Percentiles rank a stretch among this genome's conserved stretches.
These are phyloP conservation scores for Dacryopinax spathularia DNA, from an alignment of 768 basidiomycete genomes.

Conservation along the genomic window DNA sequence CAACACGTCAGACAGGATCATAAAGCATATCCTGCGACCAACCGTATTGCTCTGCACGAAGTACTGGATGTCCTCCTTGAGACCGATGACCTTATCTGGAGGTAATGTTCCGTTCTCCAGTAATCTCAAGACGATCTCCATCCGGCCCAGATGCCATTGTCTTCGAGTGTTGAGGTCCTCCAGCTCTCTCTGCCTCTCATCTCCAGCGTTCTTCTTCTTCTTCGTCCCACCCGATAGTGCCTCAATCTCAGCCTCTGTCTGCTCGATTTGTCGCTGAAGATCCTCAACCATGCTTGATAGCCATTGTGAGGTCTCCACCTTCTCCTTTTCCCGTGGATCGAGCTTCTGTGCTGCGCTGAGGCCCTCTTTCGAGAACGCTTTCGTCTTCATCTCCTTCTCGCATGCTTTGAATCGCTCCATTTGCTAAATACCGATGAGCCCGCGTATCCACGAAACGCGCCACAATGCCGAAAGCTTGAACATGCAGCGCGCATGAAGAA, in stretches of 20 bases:
- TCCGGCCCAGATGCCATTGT: slow-evolving; percentile 84
- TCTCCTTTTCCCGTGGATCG: slow-evolving; percentile 95
- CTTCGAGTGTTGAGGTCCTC: slow-evolving; percentile 84
- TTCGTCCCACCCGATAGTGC: slow-evolving; percentile 53
- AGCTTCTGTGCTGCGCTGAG: slow-evolving; percentile 85
- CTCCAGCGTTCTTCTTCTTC: slow-evolving; percentile 66
- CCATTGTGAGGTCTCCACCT: slow-evolving; percentile 73
- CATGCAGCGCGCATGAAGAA: background rate
- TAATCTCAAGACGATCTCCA: slow-evolving; percentile 85
- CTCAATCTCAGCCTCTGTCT: slow-evolving; percentile 90
- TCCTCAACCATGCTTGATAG: slow-evolving; percentile 80
- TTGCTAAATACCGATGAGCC: slow-evolving; percentile 48
- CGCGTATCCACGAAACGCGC: background rate
- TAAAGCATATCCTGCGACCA: slow-evolving; percentile 26
- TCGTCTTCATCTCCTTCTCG: slow-evolving; percentile 99
- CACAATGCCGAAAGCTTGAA: slow-evolving; percentile 2
- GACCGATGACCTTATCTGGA: slow-evolving; percentile 59
- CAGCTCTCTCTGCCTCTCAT: slow-evolving; percentile 66
- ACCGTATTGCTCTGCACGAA: slow-evolving; percentile 95
- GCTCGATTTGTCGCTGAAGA: slow-evolving; percentile 82
- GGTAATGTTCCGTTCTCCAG: slow-evolving; percentile 85
- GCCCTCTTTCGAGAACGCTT: slow-evolving; percentile 98
- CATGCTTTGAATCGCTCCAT: slow-evolving; percentile 99
- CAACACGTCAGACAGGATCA: slow-evolving; percentile 9
- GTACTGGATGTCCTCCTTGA: slow-evolving; percentile 91